These are phyloP conservation scores for Pyrenula aspistea DNA, from an alignment of 495 filamentous ascomycete species.

Conservation along the genomic window DNA sequence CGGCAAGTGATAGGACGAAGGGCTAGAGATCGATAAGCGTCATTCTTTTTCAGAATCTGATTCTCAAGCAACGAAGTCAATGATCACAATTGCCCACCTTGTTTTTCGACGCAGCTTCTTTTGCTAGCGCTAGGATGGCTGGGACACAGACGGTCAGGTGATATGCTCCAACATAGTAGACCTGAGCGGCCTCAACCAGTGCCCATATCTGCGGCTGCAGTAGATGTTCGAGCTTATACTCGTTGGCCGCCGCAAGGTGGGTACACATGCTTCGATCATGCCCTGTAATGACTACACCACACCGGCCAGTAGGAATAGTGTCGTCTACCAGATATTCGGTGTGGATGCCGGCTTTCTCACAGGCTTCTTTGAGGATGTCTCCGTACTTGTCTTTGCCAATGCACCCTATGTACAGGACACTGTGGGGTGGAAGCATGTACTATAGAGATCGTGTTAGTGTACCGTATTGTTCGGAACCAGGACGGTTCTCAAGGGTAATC, in stretches of 20 bases:
- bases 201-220: slow-evolving; percentile 84
- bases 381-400: slow-evolving; percentile 88
- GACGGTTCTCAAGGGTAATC: no score
- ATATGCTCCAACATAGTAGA: slow-evolving; percentile 90
- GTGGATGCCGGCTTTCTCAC: slow-evolving; percentile 69
- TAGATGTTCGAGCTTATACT: slow-evolving; percentile 90
- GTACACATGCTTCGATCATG: slow-evolving; percentile 89
- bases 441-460: no score
- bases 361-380: slow-evolving; percentile 68
- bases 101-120: slow-evolving; percentile 78
- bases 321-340: slow-evolving; percentile 89
- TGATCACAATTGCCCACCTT: slow-evolving; percentile 42
- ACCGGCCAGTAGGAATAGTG: slow-evolving; percentile 73
- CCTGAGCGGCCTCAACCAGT: slow-evolving; percentile 73
- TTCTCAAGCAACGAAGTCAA: no score
- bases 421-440: slow-evolving; percentile 83
- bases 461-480: slow-evolving; percentile 4
- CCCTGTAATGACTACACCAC: slow-evolving; percentile 92
- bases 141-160: slow-evolving; percentile 81
- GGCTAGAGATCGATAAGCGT: slow-evolving; percentile 23
- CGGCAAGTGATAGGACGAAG: slow-evolving; percentile 81
- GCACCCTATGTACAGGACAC: slow-evolving; percentile 84
- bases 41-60: background rate
- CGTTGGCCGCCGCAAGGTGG: slow-evolving; percentile 90
- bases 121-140: slow-evolving; percentile 74